Evolutionary conservation across 2,329 filamentous ascomycete genomes (phyloP).

Genomic region (Volutella citrinella): DNA sequence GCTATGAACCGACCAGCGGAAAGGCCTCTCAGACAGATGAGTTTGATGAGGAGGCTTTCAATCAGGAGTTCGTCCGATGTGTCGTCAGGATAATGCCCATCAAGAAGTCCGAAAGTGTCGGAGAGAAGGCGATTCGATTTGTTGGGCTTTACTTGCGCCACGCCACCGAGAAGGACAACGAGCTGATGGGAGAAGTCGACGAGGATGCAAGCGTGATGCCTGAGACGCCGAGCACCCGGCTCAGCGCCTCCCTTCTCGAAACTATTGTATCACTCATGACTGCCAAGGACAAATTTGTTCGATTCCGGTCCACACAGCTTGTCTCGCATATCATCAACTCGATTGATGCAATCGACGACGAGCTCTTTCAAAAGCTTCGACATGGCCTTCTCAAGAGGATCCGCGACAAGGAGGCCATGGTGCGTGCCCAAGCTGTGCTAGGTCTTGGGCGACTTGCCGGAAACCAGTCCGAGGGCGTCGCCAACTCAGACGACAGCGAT

Average conservation of each 20-base stretch:
- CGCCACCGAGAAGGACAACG: slow-evolving; percentile 66
- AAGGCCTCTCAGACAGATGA: slow-evolving; percentile 58
- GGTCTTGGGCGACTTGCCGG: slow-evolving; percentile 83
- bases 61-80: slow-evolving; percentile 79
- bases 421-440: slow-evolving; percentile 87
- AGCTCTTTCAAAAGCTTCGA: slow-evolving; percentile 79
- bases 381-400: slow-evolving; percentile 79
- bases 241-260: slow-evolving; percentile 72
- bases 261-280: slow-evolving; percentile 72
- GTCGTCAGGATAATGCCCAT: slow-evolving; percentile 78
- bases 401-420: slow-evolving; percentile 89
- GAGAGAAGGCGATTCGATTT: slow-evolving; percentile 83
- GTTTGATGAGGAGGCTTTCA: slow-evolving; percentile 84
- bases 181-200: slow-evolving; percentile 62
- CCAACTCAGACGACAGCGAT: slow-evolving; percentile 68
- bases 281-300: slow-evolving; percentile 88
- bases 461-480: slow-evolving; percentile 69
- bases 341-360: slow-evolving; percentile 87
- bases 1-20: slow-evolving; percentile 56
- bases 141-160: slow-evolving; percentile 81
- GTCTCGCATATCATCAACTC: slow-evolving; percentile 91
- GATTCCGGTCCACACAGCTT: slow-evolving; percentile 86
- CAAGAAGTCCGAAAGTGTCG: slow-evolving; percentile 87
- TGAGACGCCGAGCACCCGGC: slow-evolving; percentile 79
- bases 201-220: slow-evolving; percentile 68